Evolutionary conservation across 163 green algal species (phyloP).

Genomic region (Chloromonas sp.): DNA sequence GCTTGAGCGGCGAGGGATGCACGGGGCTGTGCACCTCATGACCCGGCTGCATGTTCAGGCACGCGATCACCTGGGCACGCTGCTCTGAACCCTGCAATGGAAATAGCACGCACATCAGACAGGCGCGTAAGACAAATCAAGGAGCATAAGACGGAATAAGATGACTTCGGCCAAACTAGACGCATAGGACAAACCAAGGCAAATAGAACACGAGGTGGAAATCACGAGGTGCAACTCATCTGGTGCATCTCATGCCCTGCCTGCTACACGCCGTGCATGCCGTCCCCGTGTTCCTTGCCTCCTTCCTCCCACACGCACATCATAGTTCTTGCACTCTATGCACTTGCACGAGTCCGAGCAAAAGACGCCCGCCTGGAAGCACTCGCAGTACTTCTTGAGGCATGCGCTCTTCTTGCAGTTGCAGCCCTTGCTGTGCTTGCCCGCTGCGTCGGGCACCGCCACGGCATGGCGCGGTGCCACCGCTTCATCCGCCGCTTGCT

Average conservation of each 20-base stretch:
- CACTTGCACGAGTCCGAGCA: slow-evolving; percentile 96
- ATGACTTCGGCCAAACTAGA: too few relatives aligned
- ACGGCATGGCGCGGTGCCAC: background rate
- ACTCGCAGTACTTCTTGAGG: slow-evolving; percentile 96
- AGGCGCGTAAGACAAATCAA: too few relatives aligned
- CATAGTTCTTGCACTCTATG: slow-evolving; percentile 93
- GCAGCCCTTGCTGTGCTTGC: slow-evolving; percentile 69
- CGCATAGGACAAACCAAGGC: too few relatives aligned
- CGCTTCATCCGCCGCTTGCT: background rate
- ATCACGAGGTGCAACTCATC: too few relatives aligned
- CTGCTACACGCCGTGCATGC: background rate
- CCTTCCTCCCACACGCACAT: slow-evolving; percentile 46
- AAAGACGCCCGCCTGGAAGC: slow-evolving; percentile 85
- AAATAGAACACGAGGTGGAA: too few relatives aligned
- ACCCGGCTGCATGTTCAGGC: slow-evolving; percentile 8
- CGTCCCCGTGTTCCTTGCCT: background rate
- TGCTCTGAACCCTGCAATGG: slow-evolving; percentile 21
- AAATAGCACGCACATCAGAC: too few relatives aligned
- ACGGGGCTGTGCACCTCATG: background rate
- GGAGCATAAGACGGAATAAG: too few relatives aligned
- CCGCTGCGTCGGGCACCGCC: background rate
- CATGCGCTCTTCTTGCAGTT: slow-evolving; percentile 88
- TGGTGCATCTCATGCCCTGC: background rate
- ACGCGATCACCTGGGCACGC: slow-evolving; percentile 16
- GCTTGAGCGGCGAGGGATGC: too few relatives aligned